Evolutionary conservation across 768 basidiomycete species (phyloP), one percentile per base, ranked within the genome.

Genomic region (Dentipellis fragilis): DNA sequence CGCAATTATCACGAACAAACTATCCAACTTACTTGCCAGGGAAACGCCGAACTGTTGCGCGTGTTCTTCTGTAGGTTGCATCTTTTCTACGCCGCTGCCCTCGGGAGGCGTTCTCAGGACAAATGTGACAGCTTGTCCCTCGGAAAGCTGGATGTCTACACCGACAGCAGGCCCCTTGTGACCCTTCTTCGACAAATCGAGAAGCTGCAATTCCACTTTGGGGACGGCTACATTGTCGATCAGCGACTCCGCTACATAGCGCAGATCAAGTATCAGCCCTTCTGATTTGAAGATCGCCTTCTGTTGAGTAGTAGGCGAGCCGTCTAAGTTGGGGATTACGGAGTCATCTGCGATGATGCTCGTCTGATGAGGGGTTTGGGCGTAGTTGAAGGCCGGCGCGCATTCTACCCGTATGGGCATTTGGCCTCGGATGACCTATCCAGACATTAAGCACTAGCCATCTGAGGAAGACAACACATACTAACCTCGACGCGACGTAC

Each of bases 301-400:
- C 39, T 77, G 68, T 48, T 81, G 81, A 6, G 62, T 61, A n/a
- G 59, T 59, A 5, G 54, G 70, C 40, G 57, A 51, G 40, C 62
- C 54, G 55, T 57, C 46, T 36, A 56, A 52, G 16, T 57, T 42
- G 47, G 59, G 55, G 29, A 70, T 61, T 69, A 74, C 49, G 49
- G 78, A 72, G 64, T 75, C 61, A 63, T 85, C 81, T 16, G 72
- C 64, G 54, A 82, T 60, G 60, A 83, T 73, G 29, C 75, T 67
- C 1, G 87, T 87, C 8, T 75, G 79, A 68, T 98, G 95, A 2
- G 74, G 50, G 49, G 83, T 78, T 11, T 87, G 78, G 0, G 92
- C 93, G 63, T 99, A 99, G 69, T 96, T 86, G 81, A 99, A 99
- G 0, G 93, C 95, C 0, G 95, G 95, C 0, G 91, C 92, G 63